These are phyloP conservation scores for Talaromyces sp. DNA, from an alignment of 2,329 filamentous ascomycete genomes.

Conservation along the genomic window DNA sequence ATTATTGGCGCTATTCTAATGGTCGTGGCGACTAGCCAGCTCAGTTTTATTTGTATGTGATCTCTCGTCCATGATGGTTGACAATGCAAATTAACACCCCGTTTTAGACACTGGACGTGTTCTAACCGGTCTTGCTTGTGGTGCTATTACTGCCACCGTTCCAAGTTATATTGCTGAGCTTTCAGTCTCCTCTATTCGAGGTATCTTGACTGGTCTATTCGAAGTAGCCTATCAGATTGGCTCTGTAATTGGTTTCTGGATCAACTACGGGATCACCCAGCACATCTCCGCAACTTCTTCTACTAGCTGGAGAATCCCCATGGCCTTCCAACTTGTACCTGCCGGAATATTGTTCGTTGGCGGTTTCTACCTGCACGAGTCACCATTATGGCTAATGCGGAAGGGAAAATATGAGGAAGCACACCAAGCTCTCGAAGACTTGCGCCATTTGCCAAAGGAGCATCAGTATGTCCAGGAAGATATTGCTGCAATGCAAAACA, in stretches of 20 bases:
- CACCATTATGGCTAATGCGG: conserved; percentile 67
- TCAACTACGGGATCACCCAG: conserved; percentile 33
- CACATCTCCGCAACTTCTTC: neutral
- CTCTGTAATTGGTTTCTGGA: conserved; percentile 52
- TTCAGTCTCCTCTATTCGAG: conserved; percentile 57
- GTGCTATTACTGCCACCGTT: conserved; percentile 55
- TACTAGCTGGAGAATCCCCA: conserved; percentile 39
- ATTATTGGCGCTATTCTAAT: conserved; percentile 69
- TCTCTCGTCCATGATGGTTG: neutral
- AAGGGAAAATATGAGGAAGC: conserved; percentile 67
- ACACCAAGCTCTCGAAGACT: conserved; percentile 50
- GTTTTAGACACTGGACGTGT: conserved; percentile 52
- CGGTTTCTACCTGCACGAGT: conserved; percentile 61
- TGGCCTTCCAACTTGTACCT: conserved; percentile 42
- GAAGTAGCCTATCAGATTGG: conserved; percentile 56
- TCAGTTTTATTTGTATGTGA: neutral
- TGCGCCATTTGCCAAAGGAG: conserved; percentile 40
- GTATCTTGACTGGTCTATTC: conserved; percentile 58
- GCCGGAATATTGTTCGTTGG: conserved; percentile 49
- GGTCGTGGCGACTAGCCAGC: conserved; percentile 57
- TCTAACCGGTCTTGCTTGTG: conserved; percentile 56
- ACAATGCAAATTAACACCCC: neutral
- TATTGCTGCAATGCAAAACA: conserved; percentile 58
- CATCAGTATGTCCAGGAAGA: conserved; percentile 69
- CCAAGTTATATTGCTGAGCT: conserved; percentile 61